Evolutionary conservation across 495 filamentous ascomycete species (phyloP).

Genomic region (Podospora anserina): DNA sequence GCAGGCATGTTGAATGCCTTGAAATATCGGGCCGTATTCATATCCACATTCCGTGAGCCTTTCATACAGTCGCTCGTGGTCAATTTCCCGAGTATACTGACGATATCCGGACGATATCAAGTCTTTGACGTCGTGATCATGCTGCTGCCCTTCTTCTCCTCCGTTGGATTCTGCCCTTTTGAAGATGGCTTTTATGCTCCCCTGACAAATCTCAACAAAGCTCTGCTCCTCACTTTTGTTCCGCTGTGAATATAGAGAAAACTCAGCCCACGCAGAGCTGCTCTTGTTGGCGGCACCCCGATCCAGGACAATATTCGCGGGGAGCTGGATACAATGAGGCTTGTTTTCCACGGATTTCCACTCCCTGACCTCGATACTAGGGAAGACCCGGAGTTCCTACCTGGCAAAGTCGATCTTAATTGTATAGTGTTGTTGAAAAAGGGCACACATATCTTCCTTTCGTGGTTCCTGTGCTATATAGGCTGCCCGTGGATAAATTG

Average conservation of each 20-base stretch:
- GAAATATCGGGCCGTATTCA: constrained; percentile 8
- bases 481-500: not conserved
- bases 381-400: not conserved
- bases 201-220: no score
- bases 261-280: no score
- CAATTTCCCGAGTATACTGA: not conserved
- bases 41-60: not conserved
- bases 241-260: no score
- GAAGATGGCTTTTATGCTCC: no score
- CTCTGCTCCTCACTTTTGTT: no score
- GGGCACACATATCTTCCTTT: not conserved
- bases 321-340: not conserved
- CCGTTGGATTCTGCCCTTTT: no score
- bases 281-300: no score
- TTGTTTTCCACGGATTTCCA: not conserved
- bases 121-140: no score
- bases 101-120: no score
- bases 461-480: not conserved
- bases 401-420: not conserved
- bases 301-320: no score
- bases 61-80: not conserved
- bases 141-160: no score
- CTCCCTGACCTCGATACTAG: not conserved
- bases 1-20: not conserved
- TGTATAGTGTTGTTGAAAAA: not conserved